These are phyloP conservation scores for Emericellopsis atlantica DNA, from an alignment of 2,329 filamentous ascomycete species.

Conservation along the genomic window DNA sequence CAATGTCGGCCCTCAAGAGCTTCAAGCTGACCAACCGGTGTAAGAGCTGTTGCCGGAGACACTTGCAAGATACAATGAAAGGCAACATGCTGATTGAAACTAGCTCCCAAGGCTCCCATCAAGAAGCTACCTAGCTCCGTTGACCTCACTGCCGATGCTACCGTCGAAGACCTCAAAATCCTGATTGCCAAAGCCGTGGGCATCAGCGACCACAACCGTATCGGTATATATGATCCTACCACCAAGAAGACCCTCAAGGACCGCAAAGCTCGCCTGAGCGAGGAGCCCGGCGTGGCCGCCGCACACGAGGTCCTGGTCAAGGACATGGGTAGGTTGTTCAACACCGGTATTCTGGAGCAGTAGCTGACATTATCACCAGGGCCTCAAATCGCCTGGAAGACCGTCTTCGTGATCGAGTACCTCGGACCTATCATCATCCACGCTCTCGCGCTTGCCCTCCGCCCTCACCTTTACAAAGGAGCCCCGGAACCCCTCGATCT, in stretches of 20 bases:
- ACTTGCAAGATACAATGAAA: neutral
- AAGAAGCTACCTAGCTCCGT: slow-evolving; percentile 39
- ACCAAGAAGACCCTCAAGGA: slow-evolving; percentile 53
- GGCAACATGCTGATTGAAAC: neutral
- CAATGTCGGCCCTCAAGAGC: slow-evolving; percentile 13
- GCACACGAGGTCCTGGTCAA: slow-evolving; percentile 66
- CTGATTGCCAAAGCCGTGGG: slow-evolving; percentile 36
- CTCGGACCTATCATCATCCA: slow-evolving; percentile 85
- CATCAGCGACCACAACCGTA: slow-evolving; percentile 45
- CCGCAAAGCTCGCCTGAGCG: slow-evolving; percentile 37
- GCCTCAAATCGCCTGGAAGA: slow-evolving; percentile 80
- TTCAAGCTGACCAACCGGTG: slow-evolving; percentile 26
- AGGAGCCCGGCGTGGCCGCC: slow-evolving; percentile 33
- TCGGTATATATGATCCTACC: slow-evolving; percentile 47
- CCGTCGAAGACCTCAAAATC: slow-evolving; percentile 47
- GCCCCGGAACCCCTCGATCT: slow-evolving; percentile 29
- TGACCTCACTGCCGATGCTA: slow-evolving; percentile 35
- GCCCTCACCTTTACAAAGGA: slow-evolving; percentile 46
- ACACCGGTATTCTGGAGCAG: neutral
- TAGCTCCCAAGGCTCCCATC: slow-evolving; percentile 36
- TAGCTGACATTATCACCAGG: slow-evolving; percentile 33
- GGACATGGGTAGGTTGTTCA: slow-evolving; percentile 60
- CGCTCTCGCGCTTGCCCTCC: slow-evolving; percentile 56
- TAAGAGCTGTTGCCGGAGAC: neutral
- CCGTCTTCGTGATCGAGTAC: slow-evolving; percentile 93